These are phyloP conservation scores for Paramecium pentaurelia DNA, from an alignment of 73 alveolate species.

Conservation along the genomic window DNA sequence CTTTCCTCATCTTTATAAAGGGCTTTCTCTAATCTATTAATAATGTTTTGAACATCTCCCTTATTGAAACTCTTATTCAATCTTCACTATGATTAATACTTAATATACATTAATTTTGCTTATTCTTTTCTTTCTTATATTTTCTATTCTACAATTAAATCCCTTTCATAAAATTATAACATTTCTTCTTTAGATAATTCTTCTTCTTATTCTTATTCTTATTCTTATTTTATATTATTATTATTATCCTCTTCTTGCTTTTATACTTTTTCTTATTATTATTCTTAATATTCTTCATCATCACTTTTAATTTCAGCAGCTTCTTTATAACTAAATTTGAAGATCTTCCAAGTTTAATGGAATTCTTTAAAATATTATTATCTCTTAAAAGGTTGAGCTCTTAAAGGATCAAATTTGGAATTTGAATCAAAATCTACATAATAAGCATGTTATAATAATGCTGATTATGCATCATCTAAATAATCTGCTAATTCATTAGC, in stretches of 20 bases:
- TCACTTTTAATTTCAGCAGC: neutral
- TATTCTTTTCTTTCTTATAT: slow-evolving; percentile 38
- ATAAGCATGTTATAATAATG: neutral
- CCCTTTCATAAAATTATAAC: neutral
- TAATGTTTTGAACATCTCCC: slow-evolving; percentile 23
- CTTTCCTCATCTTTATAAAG: neutral
- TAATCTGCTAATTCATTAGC: slow-evolving; percentile 22
- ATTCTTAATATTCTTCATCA: slow-evolving; percentile 1
- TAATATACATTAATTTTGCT: neutral
- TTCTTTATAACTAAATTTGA: slow-evolving; percentile 30
- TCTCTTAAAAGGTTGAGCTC: neutral
- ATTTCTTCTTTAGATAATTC: neutral
- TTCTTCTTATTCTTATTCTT: neutral
- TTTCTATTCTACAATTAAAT: slow-evolving; percentile 3
- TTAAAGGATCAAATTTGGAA: neutral
- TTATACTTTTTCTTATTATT: neutral
- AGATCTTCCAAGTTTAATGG: neutral
- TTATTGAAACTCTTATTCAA: neutral
- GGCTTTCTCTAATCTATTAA: slow-evolving; percentile 27
- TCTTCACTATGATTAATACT: neutral
- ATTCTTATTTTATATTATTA: neutral
- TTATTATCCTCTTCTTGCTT: neutral
- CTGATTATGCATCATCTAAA: slow-evolving; percentile 44
- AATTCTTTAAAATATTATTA: slow-evolving; percentile 9
- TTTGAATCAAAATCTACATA: neutral